Evolutionary conservation across 352 stramenopile genomes (phyloP).

Genomic region (Poterioochromonas sp.): DNA sequence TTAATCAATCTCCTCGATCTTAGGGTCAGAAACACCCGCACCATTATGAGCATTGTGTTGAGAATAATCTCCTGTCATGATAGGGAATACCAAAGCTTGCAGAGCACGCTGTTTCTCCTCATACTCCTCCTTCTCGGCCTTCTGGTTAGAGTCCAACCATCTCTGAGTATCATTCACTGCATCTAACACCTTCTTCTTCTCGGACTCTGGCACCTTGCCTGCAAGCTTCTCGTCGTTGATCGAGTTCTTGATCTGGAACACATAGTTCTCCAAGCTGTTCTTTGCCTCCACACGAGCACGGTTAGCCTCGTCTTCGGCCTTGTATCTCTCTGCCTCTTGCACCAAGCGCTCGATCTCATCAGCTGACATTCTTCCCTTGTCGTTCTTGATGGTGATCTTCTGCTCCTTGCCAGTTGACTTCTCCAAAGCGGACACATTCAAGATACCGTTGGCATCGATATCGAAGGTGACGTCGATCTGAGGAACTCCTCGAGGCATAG

Average conservation of each 20-base stretch:
- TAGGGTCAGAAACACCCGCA: conserved; percentile 55
- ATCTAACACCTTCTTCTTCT: conserved; percentile 58
- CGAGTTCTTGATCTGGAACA: conserved; percentile 65
- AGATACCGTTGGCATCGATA: too few relatives aligned
- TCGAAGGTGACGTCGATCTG: too few relatives aligned
- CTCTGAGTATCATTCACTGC: conserved; percentile 60
- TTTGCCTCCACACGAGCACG: conserved; percentile 58
- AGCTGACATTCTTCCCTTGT: too few relatives aligned
- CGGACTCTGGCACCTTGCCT: conserved; percentile 54
- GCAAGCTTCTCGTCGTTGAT: conserved; percentile 66
- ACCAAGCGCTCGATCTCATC: too few relatives aligned
- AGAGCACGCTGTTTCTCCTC: conserved; percentile 85
- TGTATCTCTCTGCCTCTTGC: too few relatives aligned
- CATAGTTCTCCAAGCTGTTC: conserved; percentile 72
- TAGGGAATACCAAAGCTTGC: conserved; percentile 60
- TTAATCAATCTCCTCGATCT: conserved; percentile 72
- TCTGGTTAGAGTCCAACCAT: conserved; percentile 68
- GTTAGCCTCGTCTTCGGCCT: too few relatives aligned
- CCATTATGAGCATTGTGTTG: conserved; percentile 38
- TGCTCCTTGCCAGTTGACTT: too few relatives aligned
- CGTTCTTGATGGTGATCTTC: too few relatives aligned
- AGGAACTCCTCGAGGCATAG: too few relatives aligned
- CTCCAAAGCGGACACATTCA: too few relatives aligned
- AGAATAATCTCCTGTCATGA: conserved; percentile 46
- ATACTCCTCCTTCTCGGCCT: conserved; percentile 76